Conservation (phyloP, 2,329 filamentous ascomycete genomes). For the Stenocarpella maydis region DNA sequence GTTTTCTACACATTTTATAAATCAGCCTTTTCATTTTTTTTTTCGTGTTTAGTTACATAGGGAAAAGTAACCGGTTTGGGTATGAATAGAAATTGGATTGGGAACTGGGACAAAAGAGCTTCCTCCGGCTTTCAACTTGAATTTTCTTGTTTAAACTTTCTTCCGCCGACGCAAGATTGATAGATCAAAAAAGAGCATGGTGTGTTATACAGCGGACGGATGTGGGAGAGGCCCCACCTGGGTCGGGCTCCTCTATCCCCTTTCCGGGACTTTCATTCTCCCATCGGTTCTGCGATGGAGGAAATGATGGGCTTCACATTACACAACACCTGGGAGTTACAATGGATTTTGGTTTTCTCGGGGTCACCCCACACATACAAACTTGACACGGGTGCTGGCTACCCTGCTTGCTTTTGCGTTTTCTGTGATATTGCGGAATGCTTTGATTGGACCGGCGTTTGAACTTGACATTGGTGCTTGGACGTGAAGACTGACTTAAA, state of each 20-base stretch:
- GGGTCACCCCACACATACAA: slow-evolving; percentile 25
- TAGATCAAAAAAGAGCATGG: slow-evolving; percentile 27
- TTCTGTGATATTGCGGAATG: not conserved
- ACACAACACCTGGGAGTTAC: slow-evolving; percentile 24
- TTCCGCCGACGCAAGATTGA: slow-evolving; percentile 25
- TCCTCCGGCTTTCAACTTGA: not conserved
- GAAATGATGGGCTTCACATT: slow-evolving; percentile 27
- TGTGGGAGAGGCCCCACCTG: not conserved
- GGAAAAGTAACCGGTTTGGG: not conserved
- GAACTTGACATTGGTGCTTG: not conserved
- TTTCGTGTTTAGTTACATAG: too few species aligned
- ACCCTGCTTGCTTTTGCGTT: not conserved
- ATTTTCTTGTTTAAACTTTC: not conserved
- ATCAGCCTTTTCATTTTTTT: not conserved
- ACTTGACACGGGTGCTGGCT: not conserved
- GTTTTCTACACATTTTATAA: slow-evolving; percentile 6
- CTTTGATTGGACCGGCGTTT: slow-evolving; percentile 3
- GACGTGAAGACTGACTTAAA: not conserved
- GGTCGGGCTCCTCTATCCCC: too few species aligned
- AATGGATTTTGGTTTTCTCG: slow-evolving; percentile 33
- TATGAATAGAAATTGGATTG: slow-evolving; percentile 20
- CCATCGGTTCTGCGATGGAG: too few species aligned
- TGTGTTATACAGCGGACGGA: slow-evolving; percentile 9
- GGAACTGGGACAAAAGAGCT: not conserved
- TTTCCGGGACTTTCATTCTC: too few species aligned